Conservation (phyloP, 352 stramenopile species). For the Bremia lactucae region DNA sequence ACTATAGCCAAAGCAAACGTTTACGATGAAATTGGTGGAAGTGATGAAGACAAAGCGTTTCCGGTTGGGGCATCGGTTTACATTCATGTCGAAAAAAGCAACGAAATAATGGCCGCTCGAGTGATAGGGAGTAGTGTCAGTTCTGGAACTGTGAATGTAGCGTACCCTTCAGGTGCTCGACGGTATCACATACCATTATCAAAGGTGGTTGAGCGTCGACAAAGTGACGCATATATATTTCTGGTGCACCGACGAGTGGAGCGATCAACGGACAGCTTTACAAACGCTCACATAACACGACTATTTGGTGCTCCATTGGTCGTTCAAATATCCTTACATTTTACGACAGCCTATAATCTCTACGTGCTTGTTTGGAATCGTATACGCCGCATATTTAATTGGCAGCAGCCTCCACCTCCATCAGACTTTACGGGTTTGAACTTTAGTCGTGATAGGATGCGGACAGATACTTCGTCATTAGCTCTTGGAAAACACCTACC, state of each 20-base stretch:
- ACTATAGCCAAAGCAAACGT: not conserved
- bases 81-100: conserved; percentile 52
- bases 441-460: conserved; percentile 8
- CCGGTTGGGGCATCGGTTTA: conserved; percentile 48
- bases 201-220: conserved; percentile 40
- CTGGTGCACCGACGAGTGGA: conserved; percentile 82
- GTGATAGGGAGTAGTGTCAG: conserved; percentile 55
- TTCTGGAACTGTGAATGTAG: conserved; percentile 55
- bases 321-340: conserved; percentile 49
- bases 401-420: conserved; percentile 36
- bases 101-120: conserved; percentile 42
- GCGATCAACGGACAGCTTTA: conserved; percentile 68
- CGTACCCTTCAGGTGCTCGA: conserved; percentile 43
- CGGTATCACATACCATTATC: conserved; percentile 51
- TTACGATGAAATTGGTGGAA: conserved; percentile 7
- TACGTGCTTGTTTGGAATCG: conserved; percentile 74
- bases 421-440: conserved; percentile 18
- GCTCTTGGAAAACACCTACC: conserved; percentile 55
- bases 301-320: conserved; percentile 73
- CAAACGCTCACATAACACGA: conserved; percentile 63
- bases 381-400: conserved; percentile 79
- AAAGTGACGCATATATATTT: conserved; percentile 55
- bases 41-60: conserved; percentile 24
- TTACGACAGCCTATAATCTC: conserved; percentile 59
- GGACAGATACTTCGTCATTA: conserved; percentile 40